phyloP scores from a whole-genome alignment of 257 asterid genomes.

The Hygrophila difformis region DNA sequence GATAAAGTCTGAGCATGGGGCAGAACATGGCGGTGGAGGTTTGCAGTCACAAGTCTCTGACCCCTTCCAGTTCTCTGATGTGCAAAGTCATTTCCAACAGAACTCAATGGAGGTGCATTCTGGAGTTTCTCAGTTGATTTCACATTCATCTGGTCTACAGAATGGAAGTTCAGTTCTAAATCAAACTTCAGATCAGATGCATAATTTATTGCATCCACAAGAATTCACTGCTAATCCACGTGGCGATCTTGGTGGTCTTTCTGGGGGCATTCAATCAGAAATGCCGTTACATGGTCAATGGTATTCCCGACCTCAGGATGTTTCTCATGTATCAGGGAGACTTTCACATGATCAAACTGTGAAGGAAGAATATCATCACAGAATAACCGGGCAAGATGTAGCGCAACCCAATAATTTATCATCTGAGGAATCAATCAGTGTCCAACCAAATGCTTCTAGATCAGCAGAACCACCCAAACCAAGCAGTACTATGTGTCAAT shows the following conservation, averaged over 20 bases:
- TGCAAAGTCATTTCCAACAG: slow-evolving; percentile 51
- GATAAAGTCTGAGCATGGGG: slow-evolving; percentile 43
- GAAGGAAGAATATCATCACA: slow-evolving; percentile 55
- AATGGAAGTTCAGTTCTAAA: slow-evolving; percentile 36
- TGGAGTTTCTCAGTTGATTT: slow-evolving; percentile 40
- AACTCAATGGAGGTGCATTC: slow-evolving; percentile 47
- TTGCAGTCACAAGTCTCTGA: slow-evolving; percentile 46
- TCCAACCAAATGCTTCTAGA: slow-evolving; percentile 46
- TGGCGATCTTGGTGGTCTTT: slow-evolving; percentile 37
- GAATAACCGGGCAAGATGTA: slow-evolving; percentile 54
- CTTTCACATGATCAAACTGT: slow-evolving; percentile 37
- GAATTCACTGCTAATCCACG: slow-evolving; percentile 41
- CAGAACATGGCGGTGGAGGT: slow-evolving; percentile 41
- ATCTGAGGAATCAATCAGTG: slow-evolving; percentile 55
- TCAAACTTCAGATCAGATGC: slow-evolving; percentile 61
- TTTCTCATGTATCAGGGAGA: slow-evolving; percentile 37
- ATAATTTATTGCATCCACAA: slow-evolving; percentile 37
- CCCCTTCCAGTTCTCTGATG: slow-evolving; percentile 51
- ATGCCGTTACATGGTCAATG: slow-evolving; percentile 45
- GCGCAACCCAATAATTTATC: slow-evolving; percentile 63
- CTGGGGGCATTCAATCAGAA: slow-evolving; percentile 41
- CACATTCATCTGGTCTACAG: slow-evolving; percentile 44
- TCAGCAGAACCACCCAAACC: slow-evolving; percentile 38
- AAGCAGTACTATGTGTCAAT: slow-evolving; percentile 28
- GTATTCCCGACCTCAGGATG: slow-evolving; percentile 58